Evolutionary conservation across 176 grass and related monocot genomes (phyloP).

Genomic region (Aegilops longissima): DNA sequence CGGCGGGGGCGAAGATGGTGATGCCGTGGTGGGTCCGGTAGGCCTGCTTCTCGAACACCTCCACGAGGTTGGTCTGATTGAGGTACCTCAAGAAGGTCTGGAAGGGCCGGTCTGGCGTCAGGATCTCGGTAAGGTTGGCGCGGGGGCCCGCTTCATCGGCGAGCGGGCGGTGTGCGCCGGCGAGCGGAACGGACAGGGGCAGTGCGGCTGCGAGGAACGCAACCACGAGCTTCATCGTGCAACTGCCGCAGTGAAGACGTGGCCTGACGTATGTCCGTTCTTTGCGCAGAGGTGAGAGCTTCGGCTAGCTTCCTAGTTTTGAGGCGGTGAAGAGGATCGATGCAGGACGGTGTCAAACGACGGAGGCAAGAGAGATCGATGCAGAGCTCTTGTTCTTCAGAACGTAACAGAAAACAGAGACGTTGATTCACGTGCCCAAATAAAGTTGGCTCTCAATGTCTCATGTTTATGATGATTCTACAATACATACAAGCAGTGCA

Average conservation of each 20-base stretch:
- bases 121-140: conserved; percentile 37
- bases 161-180: conserved; percentile 21
- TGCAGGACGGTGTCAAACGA: conserved; percentile 26
- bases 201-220: conserved; percentile 1
- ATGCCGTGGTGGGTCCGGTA: conserved; percentile 45
- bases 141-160: not conserved
- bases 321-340: conserved; percentile 26
- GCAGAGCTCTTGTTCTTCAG: not conserved
- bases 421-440: not conserved
- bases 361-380: not conserved
- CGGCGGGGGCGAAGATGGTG: conserved; percentile 47
- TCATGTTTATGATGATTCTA: not conserved
- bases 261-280: not conserved
- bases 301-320: conserved; percentile 16
- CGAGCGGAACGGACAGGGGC: not conserved
- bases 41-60: conserved; percentile 44
- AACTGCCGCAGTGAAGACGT: not conserved
- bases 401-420: not conserved
- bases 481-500: not conserved
- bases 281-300: conserved; percentile 2
- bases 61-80: conserved; percentile 36
- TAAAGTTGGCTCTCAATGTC: not conserved
- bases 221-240: not conserved
- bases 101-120: conserved; percentile 24
- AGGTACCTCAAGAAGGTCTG: conserved; percentile 46